Evolutionary conservation across 768 basidiomycete species (phyloP), one percentile per base, ranked within the genome.

Genomic region (Russula sp.): DNA sequence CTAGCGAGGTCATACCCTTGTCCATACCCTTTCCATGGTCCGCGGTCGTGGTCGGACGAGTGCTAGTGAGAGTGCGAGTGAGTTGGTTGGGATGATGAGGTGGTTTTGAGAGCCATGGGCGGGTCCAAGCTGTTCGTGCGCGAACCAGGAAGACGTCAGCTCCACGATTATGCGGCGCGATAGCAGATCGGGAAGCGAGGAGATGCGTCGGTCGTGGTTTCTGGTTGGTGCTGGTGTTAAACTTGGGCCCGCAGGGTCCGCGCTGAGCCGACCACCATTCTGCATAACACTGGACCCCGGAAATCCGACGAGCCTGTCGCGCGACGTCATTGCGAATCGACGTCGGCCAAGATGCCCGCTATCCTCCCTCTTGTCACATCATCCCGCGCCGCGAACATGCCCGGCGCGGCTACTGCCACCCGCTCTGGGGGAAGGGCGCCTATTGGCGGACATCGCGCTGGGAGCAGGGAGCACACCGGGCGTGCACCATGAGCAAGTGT

Each of bases 301-400:
- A 3, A 85, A 89, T 60, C 83, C 79, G 7, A 98, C 70, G 93
- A 98, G 71, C 78, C 97, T 1, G 84, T 86, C 0, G 90, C 77
- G 8, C 84, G 95, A 59, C 81, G 93, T 64, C 88, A 83, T 70
- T 93, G 91, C 47, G 86, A 80, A n/a, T n/a, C n/a, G n/a, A n/a
- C n/a, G 10, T 78, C 87, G n/a, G 78, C 81, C 20, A 89, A 91
- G 61, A 76, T 85, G 0, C 90, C 90, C 5, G 88, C 88, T 22
- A 90, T 90, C 36, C 81, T 90, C 58, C 86, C 88, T 0, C 87
- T 89, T 0, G 76, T 91, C 47, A 72, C 75, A 22, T 38, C 56
- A 3, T 65, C 73, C 7, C 73, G 57, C 57, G 2, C 34, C 8
- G 11, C 76, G 76, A 75, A 75, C 66, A 70, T 72, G 50, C 71